Evolutionary conservation across 139 green algal species (phyloP), one percentile per base, ranked within the genome.

Genomic region (Chlamydomonas sp.): DNA sequence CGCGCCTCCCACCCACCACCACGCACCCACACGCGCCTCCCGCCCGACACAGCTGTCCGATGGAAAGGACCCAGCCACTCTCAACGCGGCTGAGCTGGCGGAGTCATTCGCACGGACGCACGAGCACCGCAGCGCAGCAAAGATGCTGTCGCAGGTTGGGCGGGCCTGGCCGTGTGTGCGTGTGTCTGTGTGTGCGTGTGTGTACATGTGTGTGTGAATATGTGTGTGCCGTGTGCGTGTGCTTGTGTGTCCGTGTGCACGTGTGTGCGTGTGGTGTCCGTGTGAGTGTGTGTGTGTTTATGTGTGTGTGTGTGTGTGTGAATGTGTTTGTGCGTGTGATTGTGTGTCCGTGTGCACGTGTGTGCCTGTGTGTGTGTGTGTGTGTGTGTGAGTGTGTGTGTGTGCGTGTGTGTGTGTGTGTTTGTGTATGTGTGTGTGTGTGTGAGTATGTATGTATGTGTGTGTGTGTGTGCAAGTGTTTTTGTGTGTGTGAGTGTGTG

Each of bases 41-140:
- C 35, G 1, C 50, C 39, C 34, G 24, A 16, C 38, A 8, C 59
- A 77, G 70, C 60, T 70, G 1, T 70, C 64, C 29, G 13, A 59
- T 20, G 68, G 48, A 2, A 39, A 35, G 10, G 74, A 81, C 39
- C 71, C 79, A 4, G 58, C 61, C 24, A 36, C 54, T 0, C 37
- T 75, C 2, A 57, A 37, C 30, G 29, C 73, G 22, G 57, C 57
- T n/a, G 78, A 80, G 33, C 28, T 83, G 20, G 39, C 74, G 13
- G 70, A 78, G 3, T 79, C 62, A 39, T 87, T 87, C 60, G 65
- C 76, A 1, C 60, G 78, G 24, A 79, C 70, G 20, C 74, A 85
- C 67, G 75, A 87, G 39, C 48, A 66, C n/a, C 73, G 77, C 24
- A 79, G 79, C 67, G 81, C 81, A 29, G 30, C 66, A 1, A 78